Conservation (phyloP, 192 early-diverging fungal genomes). For the Podila clonocystis region DNA sequence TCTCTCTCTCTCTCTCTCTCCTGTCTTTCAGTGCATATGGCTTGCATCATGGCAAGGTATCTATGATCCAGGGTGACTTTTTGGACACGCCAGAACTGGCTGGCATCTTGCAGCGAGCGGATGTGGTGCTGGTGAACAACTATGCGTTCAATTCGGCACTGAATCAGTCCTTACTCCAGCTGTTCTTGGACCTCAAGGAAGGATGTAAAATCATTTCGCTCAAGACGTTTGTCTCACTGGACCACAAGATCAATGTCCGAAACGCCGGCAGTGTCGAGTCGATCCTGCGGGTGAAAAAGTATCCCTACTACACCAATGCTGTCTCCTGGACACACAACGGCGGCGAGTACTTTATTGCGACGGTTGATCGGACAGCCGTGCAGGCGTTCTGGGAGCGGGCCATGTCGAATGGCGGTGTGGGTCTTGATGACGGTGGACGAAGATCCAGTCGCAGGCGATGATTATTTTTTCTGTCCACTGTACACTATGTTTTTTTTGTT, state of each 20-base stretch:
- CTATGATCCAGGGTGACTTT: conserved; percentile 86
- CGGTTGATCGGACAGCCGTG: conserved; percentile 73
- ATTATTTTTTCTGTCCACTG: neutral
- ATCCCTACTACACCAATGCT: conserved; percentile 74
- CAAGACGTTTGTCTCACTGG: conserved; percentile 82
- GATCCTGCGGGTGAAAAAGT: conserved; percentile 72
- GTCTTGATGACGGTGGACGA: conserved; percentile 17
- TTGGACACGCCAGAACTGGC: conserved; percentile 76
- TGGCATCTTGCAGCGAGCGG: conserved; percentile 77
- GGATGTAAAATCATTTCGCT: conserved; percentile 87
- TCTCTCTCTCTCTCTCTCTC: too few relatives aligned
- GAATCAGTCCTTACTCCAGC: conserved; percentile 84
- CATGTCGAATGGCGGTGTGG: conserved; percentile 15
- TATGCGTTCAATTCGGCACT: conserved; percentile 89
- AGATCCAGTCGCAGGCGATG: conserved; percentile 25
- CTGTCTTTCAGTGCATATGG: conserved; percentile 60
- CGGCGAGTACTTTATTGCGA: conserved; percentile 83
- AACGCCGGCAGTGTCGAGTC: conserved; percentile 76
- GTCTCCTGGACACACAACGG: conserved; percentile 85
- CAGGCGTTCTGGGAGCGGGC: conserved; percentile 50
- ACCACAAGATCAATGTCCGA: conserved; percentile 78
- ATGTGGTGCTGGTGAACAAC: conserved; percentile 97
- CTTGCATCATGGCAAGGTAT: conserved; percentile 68
- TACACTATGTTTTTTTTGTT: neutral
- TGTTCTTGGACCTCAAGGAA: conserved; percentile 94